These are phyloP conservation scores for Chloranthus sessilifolius DNA, from an alignment of 164 flowering plant species.

Conservation along the genomic window DNA sequence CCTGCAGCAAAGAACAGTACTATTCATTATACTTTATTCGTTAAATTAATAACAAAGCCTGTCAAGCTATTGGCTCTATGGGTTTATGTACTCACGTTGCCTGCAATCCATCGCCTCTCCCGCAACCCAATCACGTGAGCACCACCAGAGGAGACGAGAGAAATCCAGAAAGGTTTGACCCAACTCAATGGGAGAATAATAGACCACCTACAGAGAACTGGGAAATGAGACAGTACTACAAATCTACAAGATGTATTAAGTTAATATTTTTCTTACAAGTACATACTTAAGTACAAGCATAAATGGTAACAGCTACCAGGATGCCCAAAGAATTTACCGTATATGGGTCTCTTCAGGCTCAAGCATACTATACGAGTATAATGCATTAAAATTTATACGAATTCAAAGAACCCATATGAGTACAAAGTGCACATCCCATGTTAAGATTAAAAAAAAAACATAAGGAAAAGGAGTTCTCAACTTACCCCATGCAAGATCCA, in stretches of 20 bases:
- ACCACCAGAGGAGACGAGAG: slow-evolving; percentile 51
- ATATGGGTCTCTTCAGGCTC: too few relatives aligned
- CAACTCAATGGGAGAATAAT: slow-evolving; percentile 81
- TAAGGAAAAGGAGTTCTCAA: not conserved
- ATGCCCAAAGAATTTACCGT: not conserved
- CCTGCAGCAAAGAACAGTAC: slow-evolving; percentile 35
- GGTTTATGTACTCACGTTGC: slow-evolving; percentile 48
- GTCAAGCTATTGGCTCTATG: not conserved
- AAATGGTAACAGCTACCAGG: too few relatives aligned
- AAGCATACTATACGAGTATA: not conserved
- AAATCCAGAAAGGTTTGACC: slow-evolving; percentile 78
- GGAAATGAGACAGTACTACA: not conserved
- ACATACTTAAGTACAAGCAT: too few relatives aligned
- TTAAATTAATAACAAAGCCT: not conserved
- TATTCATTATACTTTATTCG: not conserved
- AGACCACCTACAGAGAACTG: slow-evolving; percentile 55
- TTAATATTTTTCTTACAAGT: too few relatives aligned
- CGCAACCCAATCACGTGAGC: slow-evolving; percentile 81
- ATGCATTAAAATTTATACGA: not conserved
- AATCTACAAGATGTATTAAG: not conserved
- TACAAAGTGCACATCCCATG: too few relatives aligned
- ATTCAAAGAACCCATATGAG: not conserved
- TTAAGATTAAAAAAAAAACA: slow-evolving; percentile 3
- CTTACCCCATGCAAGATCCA: slow-evolving; percentile 19
- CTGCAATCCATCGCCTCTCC: slow-evolving; percentile 85